Evolutionary conservation across 306 rosid species (phyloP), one percentile per base, ranked within the genome.

Genomic region (Glycyrrhiza uralensis): DNA sequence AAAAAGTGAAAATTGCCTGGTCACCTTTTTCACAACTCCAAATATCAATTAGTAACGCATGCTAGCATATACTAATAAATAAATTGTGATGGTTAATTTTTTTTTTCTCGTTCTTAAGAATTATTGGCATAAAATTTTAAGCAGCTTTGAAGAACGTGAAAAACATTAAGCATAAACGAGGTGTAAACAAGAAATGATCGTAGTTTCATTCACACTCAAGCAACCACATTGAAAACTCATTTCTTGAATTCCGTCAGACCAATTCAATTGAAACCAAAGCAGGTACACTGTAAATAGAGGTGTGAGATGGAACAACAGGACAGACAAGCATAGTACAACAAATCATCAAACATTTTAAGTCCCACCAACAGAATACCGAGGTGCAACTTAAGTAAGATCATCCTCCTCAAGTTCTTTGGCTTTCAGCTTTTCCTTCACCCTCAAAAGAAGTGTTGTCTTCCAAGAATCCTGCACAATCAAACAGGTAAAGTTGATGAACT

Each of bases 341-440:
- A 74, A 83, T 67, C 77, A 86, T 76, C 84, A 69, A 61, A 75
- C 79, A 76, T 72, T n/a, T n/a, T 46, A 77, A 66, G 66, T 29
- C 32, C 82, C 67, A 52, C 26, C 71, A 77, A 50, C 69, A 28
- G 24, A 46, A 35, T 41, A 58, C 1, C 28, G 28, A 7, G 54
- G 61, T 54, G 51, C 69, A 55, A 30, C 49, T 89, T 45, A 94
- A 36, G 99, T 94, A 36, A 94, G 97, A 74, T 94, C 97, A 50
- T 94, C 99, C 62, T 95, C 99, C 90, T 94, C 99, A 7, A 89
- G 86, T 76, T 94, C 99, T 82, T 88, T 95, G 74, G 99, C 94
- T 74, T 95, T 95, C 82, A 91, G 82, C 82, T 91, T 95, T 69
- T 91, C 99, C 85, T 95, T 95, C 86, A 91, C 99, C 88, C 96